phyloP scores from a whole-genome alignment of 148 eudicot species.

The Rhododendron griersonianum region DNA sequence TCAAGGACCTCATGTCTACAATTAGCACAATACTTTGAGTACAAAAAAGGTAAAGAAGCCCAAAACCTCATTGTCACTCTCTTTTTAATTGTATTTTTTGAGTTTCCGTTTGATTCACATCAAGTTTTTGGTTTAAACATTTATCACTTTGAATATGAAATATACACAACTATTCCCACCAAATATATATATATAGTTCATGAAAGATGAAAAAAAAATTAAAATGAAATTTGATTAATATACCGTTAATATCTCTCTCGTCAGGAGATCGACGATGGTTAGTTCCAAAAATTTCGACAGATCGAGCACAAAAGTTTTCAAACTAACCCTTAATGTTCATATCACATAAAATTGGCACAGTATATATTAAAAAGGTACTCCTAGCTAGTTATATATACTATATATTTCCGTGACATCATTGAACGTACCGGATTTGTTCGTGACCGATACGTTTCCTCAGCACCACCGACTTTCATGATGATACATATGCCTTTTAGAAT shows the following conservation, averaged over 20 bases:
- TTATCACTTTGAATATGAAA: too few relatives aligned
- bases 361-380: neutral
- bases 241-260: neutral
- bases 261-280: too few relatives aligned
- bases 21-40: too few relatives aligned
- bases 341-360: neutral
- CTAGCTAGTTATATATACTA: neutral
- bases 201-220: too few relatives aligned
- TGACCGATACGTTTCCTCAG: constrained; percentile 31
- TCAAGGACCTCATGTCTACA: too few relatives aligned
- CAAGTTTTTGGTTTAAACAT: too few relatives aligned
- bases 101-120: too few relatives aligned
- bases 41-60: too few relatives aligned
- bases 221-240: too few relatives aligned
- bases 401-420: constrained; percentile 19
- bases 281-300: neutral
- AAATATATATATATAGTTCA: too few relatives aligned
- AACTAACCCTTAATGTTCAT: neutral
- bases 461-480: constrained; percentile 45
- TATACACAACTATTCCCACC: too few relatives aligned
- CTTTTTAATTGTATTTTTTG: neutral
- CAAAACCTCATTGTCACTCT: neutral
- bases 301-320: neutral
- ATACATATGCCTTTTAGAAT: neutral
- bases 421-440: constrained; percentile 22